Percentiles rank a stretch among this genome's conserved stretches.
Evolutionary conservation across 2,329 filamentous ascomycete species (phyloP).

Genomic region (Hortaea werneckii): DNA sequence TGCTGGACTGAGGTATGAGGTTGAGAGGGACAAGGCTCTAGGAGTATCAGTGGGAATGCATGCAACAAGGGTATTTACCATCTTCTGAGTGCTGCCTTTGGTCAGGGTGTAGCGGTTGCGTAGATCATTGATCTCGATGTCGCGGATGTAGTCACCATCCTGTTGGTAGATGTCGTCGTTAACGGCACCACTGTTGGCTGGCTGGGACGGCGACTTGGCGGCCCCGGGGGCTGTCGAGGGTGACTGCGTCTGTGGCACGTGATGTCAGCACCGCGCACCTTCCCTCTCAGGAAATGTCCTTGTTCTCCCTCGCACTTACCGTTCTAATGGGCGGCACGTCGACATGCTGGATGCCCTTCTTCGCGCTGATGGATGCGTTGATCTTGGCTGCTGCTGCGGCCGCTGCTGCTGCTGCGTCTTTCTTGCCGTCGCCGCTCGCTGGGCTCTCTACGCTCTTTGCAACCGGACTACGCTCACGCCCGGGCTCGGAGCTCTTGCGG

Average conservation of each 20-base stretch:
- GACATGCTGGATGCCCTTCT: conserved; percentile 77
- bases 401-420: conserved; percentile 51
- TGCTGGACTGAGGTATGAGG: conserved; percentile 2
- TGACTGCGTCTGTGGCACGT: conserved; percentile 11
- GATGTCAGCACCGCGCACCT: background rate
- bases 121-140: conserved; percentile 97
- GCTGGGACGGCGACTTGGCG: conserved; percentile 45
- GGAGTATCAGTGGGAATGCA: conserved; percentile 49
- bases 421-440: conserved; percentile 11
- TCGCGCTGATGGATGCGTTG: conserved; percentile 30
- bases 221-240: conserved; percentile 37
- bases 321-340: conserved; percentile 73
- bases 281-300: background rate
- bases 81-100: conserved; percentile 95
- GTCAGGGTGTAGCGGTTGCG: conserved; percentile 95
- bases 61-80: conserved; percentile 74
- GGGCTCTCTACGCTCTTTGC: conserved; percentile 45
- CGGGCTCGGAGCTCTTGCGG: conserved; percentile 54
- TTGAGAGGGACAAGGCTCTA: conserved; percentile 23
- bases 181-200: conserved; percentile 46
- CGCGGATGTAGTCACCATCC: conserved; percentile 96
- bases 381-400: conserved; percentile 59
- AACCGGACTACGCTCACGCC: conserved; percentile 73
- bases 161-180: conserved; percentile 87
- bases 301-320: conserved; percentile 31